Conservation (phyloP, 768 basidiomycete genomes). For the Podaxis sp. region DNA sequence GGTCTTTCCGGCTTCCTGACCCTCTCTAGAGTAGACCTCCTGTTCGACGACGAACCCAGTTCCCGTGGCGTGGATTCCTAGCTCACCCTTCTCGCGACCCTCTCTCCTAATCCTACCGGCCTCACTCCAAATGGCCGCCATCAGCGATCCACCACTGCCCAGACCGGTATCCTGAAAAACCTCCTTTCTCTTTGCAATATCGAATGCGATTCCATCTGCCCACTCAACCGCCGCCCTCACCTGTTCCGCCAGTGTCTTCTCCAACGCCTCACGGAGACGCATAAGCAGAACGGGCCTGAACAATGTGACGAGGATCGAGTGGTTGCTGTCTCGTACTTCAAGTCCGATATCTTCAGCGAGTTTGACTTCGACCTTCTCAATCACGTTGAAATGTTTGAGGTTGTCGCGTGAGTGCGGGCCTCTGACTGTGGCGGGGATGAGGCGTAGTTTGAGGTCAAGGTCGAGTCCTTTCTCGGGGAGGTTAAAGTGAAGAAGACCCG, state of each 20-base stretch:
- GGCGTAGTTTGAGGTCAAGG: slow-evolving; percentile 63
- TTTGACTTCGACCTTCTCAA: slow-evolving; percentile 55
- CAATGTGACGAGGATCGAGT: slow-evolving; percentile 56
- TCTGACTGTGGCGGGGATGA: slow-evolving; percentile 52
- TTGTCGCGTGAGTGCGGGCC: slow-evolving; percentile 42
- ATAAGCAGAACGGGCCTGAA: slow-evolving; percentile 62
- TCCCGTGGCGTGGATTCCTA: slow-evolving; percentile 56
- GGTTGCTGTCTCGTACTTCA: slow-evolving; percentile 60
- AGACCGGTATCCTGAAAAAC: slow-evolving; percentile 69
- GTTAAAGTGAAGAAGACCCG: slow-evolving; percentile 59
- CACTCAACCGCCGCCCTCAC: slow-evolving; percentile 51
- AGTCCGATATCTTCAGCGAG: slow-evolving; percentile 59
- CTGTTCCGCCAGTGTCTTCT: slow-evolving; percentile 57
- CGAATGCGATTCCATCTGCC: slow-evolving; percentile 57
- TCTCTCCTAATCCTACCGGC: slow-evolving; percentile 54
- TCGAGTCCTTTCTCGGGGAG: slow-evolving; percentile 70
- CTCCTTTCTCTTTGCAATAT: slow-evolving; percentile 53
- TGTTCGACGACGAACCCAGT: slow-evolving; percentile 64
- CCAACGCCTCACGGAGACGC: slow-evolving; percentile 60
- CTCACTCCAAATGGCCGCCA: slow-evolving; percentile 72
- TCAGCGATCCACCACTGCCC: slow-evolving; percentile 43
- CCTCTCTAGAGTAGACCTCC: slow-evolving; percentile 25
- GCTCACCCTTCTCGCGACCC: slow-evolving; percentile 31
- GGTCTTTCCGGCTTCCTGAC: slow-evolving; percentile 24
- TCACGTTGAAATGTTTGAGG: slow-evolving; percentile 50